Base-by-base conservation (phyloP, 768 basidiomycete genomes). In the Xerocomus brunneocitrinus region DNA sequence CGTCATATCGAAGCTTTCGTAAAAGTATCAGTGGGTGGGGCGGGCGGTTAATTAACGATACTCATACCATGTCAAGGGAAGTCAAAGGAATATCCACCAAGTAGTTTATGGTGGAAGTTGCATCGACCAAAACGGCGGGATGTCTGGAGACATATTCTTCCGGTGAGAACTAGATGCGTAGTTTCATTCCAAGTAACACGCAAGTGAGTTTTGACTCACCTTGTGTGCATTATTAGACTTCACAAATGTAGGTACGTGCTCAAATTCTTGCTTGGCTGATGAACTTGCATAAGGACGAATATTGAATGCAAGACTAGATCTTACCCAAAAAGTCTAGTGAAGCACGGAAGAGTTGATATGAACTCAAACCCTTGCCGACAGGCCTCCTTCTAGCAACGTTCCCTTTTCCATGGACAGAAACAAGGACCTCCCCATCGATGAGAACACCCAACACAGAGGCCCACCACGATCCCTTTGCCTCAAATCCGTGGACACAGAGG, bases 281-380 rank as follows among this genome's bases (percentile, higher is more conserved):
- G 52, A 12, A 39, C 36, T 34, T 10, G 49, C 38, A 56, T 69
- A 10, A 67, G 49, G 28, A 34, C 7, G 3, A 5, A 50, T 30
- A n/a, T 5, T 19, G 36, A 25, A 44, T 22, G 12, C 3, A 43
- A 27, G 41, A 25, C 28, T 35, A 52, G 13, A 24, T 28, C 85
- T 58, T 63, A 93, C 93, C 81, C 24, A 98, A 66, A 62, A 94
- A 86, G 65, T 94, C 90, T 59, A 95, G 71, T 1, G 83, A 85
- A 32, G 89, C 91, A 59, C 87, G 82, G 68, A 98, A 87, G 28
- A 95, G 75, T 65, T 95, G 93, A 71, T 95, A 97, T 22, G 90
- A 89, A 56, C 91, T 94, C 59, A 98, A 66, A 2, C 92, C 89
- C 52, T 79, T 81, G 5, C 91, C 95, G 3, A 95, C 64, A 0